Evolutionary conservation across 768 basidiomycete genomes (phyloP).

Genomic region (Ramaria rubella): DNA sequence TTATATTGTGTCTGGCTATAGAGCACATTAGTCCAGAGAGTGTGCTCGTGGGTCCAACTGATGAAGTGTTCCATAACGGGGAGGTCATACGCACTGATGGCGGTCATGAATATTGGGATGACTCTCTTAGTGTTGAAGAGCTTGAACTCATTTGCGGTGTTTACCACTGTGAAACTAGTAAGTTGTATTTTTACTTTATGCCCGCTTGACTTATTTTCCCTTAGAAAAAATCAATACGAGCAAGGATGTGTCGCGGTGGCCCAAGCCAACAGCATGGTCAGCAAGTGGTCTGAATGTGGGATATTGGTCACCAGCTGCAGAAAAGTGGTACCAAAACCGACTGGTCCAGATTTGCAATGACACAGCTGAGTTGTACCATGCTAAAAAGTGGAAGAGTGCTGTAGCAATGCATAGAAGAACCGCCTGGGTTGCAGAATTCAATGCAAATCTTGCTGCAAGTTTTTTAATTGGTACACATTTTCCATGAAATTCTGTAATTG

Average conservation of each 20-base stretch:
- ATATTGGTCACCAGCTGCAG: background rate
- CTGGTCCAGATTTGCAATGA: too few relatives aligned
- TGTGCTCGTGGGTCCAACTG: background rate
- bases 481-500: too few relatives aligned
- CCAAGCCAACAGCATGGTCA: background rate
- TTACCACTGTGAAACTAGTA: background rate
- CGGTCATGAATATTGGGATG: background rate
- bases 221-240: background rate
- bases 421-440: too few relatives aligned
- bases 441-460: too few relatives aligned
- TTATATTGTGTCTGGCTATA: background rate
- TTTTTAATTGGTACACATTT: too few relatives aligned
- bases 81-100: background rate
- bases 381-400: too few relatives aligned
- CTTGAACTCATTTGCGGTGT: background rate
- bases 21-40: background rate
- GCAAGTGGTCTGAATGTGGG: background rate
- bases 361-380: too few relatives aligned
- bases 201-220: background rate
- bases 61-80: background rate
- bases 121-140: background rate
- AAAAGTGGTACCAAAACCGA: background rate
- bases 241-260: background rate
- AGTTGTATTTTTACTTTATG: background rate
- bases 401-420: too few relatives aligned